Conservation (phyloP, 176 grass and related monocot species). For the Chloris gayana region DNA sequence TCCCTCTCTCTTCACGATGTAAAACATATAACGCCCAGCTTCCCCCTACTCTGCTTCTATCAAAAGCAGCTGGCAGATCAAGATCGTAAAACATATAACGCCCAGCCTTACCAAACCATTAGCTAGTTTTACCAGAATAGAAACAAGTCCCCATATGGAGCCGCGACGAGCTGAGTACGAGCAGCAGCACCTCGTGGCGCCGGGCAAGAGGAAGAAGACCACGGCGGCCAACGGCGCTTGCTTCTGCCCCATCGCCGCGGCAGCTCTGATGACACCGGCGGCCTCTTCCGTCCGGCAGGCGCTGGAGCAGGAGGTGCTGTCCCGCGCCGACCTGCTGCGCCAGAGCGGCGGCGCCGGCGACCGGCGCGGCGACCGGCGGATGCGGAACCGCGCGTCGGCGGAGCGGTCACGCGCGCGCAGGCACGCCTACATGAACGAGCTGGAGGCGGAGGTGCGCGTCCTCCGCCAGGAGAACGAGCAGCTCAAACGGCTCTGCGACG, state of each 20-base stretch:
- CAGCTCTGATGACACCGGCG: no score
- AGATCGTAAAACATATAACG: no score
- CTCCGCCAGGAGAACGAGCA: constrained; percentile 35
- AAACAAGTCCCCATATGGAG: no score
- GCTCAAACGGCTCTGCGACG: constrained; percentile 19
- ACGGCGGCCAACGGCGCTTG: not conserved
- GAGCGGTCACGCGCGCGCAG: constrained; percentile 48
- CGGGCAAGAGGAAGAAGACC: not conserved
- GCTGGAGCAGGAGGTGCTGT: constrained; percentile 45
- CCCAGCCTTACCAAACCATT: no score
- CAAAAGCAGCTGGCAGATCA: no score
- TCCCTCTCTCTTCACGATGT: no score
- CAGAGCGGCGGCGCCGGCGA: not conserved
- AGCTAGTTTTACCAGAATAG: no score
- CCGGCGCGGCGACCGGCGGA: constrained; percentile 25
- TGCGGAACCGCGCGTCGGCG: constrained; percentile 52
- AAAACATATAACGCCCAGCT: no score
- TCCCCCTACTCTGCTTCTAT: no score
- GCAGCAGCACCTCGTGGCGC: not conserved
- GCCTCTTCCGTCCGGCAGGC: not conserved
- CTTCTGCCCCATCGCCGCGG: not conserved
- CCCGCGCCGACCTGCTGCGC: constrained; percentile 15
- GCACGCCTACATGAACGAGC: constrained; percentile 39
- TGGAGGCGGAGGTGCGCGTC: constrained; percentile 39
- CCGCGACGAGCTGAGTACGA: not conserved